Evolutionary conservation across 768 basidiomycete species (phyloP).

Genomic region (Albatrellus ellisii): DNA sequence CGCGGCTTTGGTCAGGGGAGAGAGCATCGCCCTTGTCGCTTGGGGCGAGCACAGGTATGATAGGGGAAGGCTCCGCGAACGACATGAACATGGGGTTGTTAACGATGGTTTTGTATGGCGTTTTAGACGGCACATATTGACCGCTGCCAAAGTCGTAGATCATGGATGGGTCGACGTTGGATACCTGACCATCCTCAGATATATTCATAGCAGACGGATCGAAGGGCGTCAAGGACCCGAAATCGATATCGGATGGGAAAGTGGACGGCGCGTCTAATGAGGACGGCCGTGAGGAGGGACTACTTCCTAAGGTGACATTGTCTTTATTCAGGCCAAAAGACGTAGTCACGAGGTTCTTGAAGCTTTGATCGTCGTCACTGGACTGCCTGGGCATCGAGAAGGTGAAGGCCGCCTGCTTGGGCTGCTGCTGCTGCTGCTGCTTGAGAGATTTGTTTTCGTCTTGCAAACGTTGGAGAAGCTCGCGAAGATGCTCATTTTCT

Average conservation of each 20-base stretch:
- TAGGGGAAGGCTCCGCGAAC: constrained; percentile 42
- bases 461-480: constrained; percentile 73
- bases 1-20: constrained; percentile 4
- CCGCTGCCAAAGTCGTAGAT: constrained; percentile 26
- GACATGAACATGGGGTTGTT: constrained; percentile 79
- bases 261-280: constrained; percentile 17
- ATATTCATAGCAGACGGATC: constrained; percentile 55
- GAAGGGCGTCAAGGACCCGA: constrained; percentile 55
- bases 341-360: constrained; percentile 9
- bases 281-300: constrained; percentile 15
- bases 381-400: constrained; percentile 53
- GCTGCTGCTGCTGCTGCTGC: no score
- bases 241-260: constrained; percentile 31
- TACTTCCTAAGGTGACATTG: constrained; percentile 4
- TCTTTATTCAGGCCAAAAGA: constrained; percentile 6
- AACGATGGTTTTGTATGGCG: constrained; percentile 67
- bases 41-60: constrained; percentile 9
- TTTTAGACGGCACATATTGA: constrained; percentile 28
- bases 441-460: constrained; percentile 79
- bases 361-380: constrained; percentile 10
- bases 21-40: constrained; percentile 7
- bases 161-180: constrained; percentile 19
- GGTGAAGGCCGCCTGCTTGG: constrained; percentile 73
- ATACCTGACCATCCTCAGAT: constrained; percentile 38
- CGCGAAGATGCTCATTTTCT: constrained; percentile 85